Percentiles rank a stretch among this genome's conserved stretches.
Conservation (phyloP, 495 filamentous ascomycete genomes). For the Mycothermus thermophilus region DNA sequence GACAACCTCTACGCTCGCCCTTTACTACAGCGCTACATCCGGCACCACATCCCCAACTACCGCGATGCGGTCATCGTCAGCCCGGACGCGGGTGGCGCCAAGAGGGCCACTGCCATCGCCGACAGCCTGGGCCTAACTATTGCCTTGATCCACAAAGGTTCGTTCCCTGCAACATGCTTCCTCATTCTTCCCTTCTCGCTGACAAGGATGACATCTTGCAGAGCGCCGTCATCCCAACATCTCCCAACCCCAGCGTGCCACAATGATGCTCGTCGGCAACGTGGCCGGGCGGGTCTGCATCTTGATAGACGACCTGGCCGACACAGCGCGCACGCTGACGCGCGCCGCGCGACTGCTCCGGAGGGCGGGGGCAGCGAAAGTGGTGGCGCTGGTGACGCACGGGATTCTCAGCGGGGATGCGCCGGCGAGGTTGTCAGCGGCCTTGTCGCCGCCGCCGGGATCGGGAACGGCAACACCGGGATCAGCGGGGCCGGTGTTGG, state of each 20-base stretch:
- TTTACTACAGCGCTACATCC: slow-evolving; percentile 79
- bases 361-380: slow-evolving; percentile 75
- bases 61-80: slow-evolving; percentile 85
- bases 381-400: slow-evolving; percentile 87
- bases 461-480: too few species aligned
- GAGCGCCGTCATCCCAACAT: slow-evolving; percentile 90
- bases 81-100: slow-evolving; percentile 92
- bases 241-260: slow-evolving; percentile 58
- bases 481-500: slow-evolving; percentile 71
- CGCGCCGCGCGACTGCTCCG: slow-evolving; percentile 93
- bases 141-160: slow-evolving; percentile 95
- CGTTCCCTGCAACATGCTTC: slow-evolving; percentile 20
- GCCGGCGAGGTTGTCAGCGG: too few species aligned
- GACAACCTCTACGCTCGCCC: slow-evolving; percentile 90
- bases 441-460: too few species aligned
- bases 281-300: slow-evolving; percentile 71
- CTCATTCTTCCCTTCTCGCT: slow-evolving; percentile 17
- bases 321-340: slow-evolving; percentile 94
- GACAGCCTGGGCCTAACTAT: slow-evolving; percentile 86
- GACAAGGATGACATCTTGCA: too few species aligned
- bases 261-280: slow-evolving; percentile 93
- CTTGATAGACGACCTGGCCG: slow-evolving; percentile 84
- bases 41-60: slow-evolving; percentile 72
- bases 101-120: slow-evolving; percentile 92
- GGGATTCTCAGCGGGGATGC: slow-evolving; percentile 91